phyloP scores from a whole-genome alignment of 495 filamentous ascomycete species.

The Astrothelium subdiscretum region DNA sequence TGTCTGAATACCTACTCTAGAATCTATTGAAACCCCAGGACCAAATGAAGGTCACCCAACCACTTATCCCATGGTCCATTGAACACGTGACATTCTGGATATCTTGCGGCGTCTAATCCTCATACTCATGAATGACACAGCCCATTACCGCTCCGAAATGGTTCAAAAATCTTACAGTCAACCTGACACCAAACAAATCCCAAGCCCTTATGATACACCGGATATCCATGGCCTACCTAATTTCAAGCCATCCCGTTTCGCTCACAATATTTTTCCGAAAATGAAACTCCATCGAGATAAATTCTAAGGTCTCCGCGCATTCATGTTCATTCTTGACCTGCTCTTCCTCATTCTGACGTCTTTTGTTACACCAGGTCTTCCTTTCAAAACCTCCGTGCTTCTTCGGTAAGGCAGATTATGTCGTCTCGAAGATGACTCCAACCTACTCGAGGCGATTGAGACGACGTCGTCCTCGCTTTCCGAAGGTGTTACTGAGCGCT shows the following conservation, averaged over 20 bases:
- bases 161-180: neutral
- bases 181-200: no score
- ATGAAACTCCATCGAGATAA: neutral
- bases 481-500: neutral
- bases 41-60: neutral
- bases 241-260: no score
- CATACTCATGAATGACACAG: no score
- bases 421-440: neutral
- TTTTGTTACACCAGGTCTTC: neutral
- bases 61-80: no score
- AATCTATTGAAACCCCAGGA: no score
- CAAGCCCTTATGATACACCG: no score
- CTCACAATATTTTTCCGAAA: no score
- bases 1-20: no score
- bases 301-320: neutral
- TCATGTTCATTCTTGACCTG: neutral
- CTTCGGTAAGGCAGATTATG: neutral
- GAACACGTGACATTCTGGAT: no score
- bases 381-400: neutral
- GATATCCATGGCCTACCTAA: no score
- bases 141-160: no score
- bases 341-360: conserved; percentile 1
- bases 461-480: neutral
- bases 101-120: no score
- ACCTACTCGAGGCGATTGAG: neutral